Evolutionary conservation across 2,329 filamentous ascomycete species (phyloP).

Genomic region (Zasmidium angulare): DNA sequence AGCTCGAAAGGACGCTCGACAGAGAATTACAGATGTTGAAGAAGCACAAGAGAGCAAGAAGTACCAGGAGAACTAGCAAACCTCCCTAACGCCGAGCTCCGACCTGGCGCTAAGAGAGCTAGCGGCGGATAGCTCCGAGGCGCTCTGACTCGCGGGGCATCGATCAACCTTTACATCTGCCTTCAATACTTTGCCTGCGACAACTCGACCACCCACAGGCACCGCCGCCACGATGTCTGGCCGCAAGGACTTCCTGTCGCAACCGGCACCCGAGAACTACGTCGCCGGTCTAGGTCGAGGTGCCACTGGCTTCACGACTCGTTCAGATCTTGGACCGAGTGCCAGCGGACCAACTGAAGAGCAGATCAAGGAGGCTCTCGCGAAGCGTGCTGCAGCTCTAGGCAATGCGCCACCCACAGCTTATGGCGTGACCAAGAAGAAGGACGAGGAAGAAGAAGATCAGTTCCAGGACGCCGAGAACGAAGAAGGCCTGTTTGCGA

Average conservation of each 20-base stretch:
- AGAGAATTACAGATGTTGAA: neutral
- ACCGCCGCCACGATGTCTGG: slow-evolving; percentile 52
- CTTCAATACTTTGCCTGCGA: neutral
- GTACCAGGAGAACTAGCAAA: too few species aligned
- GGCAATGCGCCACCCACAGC: slow-evolving; percentile 69
- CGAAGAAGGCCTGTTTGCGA: slow-evolving; percentile 91
- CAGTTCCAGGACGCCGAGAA: slow-evolving; percentile 96
- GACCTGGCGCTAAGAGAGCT: neutral
- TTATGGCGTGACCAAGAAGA: slow-evolving; percentile 68
- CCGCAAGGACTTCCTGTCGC: slow-evolving; percentile 82
- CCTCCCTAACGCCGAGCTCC: too few species aligned
- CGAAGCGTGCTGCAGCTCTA: slow-evolving; percentile 84
- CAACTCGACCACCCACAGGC: neutral
- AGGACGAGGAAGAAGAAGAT: slow-evolving; percentile 73
- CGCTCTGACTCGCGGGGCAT: neutral
- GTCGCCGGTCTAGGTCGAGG: slow-evolving; percentile 96
- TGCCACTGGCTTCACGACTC: slow-evolving; percentile 95
- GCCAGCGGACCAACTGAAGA: slow-evolving; percentile 94
- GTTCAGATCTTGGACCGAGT: slow-evolving; percentile 92
- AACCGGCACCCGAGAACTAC: slow-evolving; percentile 64
- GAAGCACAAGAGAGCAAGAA: neutral
- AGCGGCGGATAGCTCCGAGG: neutral
- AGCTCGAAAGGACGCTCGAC: too few species aligned
- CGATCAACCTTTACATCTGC: neutral
- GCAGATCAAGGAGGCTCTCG: slow-evolving; percentile 96